Evolutionary conservation across 768 basidiomycete genomes (phyloP).

Genomic region (Astraeus odoratus): DNA sequence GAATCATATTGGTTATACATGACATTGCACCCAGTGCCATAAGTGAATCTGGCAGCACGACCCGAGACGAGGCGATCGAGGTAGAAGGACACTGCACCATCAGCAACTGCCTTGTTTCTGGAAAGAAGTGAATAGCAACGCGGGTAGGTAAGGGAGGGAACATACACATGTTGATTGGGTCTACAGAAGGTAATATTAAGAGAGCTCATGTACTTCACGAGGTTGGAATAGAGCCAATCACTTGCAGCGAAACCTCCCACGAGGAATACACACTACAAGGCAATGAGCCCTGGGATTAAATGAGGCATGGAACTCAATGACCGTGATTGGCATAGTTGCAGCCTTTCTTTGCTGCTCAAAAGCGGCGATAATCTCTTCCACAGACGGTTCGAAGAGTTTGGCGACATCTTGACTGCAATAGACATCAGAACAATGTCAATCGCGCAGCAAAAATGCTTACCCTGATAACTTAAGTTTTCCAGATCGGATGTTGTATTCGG

Average conservation of each 20-base stretch:
- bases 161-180: slow-evolving; percentile 43
- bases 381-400: slow-evolving; percentile 33
- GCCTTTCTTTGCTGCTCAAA: slow-evolving; percentile 20
- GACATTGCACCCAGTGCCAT: slow-evolving; percentile 31
- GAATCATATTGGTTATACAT: slow-evolving; percentile 24
- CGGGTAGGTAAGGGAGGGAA: neutral
- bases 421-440: neutral
- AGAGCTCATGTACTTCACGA: slow-evolving; percentile 27
- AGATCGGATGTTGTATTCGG: slow-evolving; percentile 26
- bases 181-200: slow-evolving; percentile 32
- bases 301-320: slow-evolving; percentile 2
- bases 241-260: slow-evolving; percentile 43
- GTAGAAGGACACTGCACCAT: slow-evolving; percentile 33
- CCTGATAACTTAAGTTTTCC: slow-evolving; percentile 32
- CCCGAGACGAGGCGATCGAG: slow-evolving; percentile 38
- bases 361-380: slow-evolving; percentile 23
- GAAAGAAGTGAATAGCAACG: neutral
- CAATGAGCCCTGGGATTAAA: neutral
- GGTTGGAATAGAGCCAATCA: slow-evolving; percentile 33
- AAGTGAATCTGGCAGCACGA: slow-evolving; percentile 37
- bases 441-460: slow-evolving; percentile 10
- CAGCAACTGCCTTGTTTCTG: slow-evolving; percentile 40
- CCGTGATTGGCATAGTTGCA: slow-evolving; percentile 19
- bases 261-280: slow-evolving; percentile 28
- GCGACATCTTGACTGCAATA: slow-evolving; percentile 24